phyloP scores from a whole-genome alignment of 164 flowering plant genomes.

The Piper longum region DNA sequence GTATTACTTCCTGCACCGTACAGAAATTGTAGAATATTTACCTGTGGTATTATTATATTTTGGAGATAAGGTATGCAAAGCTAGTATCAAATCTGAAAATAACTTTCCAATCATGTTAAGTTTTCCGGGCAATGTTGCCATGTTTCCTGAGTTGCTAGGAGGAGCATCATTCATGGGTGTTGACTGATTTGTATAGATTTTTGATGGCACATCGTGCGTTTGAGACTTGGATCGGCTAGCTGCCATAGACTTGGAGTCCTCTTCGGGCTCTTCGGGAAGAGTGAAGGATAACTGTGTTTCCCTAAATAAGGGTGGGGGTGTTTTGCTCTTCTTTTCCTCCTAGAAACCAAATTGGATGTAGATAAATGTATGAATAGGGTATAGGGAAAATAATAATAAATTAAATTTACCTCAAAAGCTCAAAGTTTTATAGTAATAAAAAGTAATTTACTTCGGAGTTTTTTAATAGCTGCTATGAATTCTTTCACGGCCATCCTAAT shows the following conservation, averaged over 20 bases:
- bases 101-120: slow-evolving; percentile 68
- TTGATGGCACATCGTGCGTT: not conserved
- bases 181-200: not conserved
- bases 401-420: too few relatives aligned
- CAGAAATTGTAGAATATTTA: not conserved
- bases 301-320: slow-evolving; percentile 63
- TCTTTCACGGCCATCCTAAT: too few relatives aligned
- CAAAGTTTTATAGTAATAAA: too few relatives aligned
- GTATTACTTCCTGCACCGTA: slow-evolving; percentile 58
- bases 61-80: not conserved
- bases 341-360: too few relatives aligned
- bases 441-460: too few relatives aligned
- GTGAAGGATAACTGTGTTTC: slow-evolving; percentile 22
- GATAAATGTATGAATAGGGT: too few relatives aligned
- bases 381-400: too few relatives aligned
- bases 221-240: slow-evolving; percentile 21
- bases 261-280: slow-evolving; percentile 23
- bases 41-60: not conserved
- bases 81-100: not conserved
- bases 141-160: slow-evolving; percentile 16
- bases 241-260: slow-evolving; percentile 13
- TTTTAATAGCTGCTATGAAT: too few relatives aligned
- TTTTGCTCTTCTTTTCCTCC: slow-evolving; percentile 66
- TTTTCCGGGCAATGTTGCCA: slow-evolving; percentile 58
- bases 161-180: slow-evolving; percentile 14